Base-by-base conservation (phyloP, 495 filamentous ascomycete genomes). In the Podospora australis region DNA sequence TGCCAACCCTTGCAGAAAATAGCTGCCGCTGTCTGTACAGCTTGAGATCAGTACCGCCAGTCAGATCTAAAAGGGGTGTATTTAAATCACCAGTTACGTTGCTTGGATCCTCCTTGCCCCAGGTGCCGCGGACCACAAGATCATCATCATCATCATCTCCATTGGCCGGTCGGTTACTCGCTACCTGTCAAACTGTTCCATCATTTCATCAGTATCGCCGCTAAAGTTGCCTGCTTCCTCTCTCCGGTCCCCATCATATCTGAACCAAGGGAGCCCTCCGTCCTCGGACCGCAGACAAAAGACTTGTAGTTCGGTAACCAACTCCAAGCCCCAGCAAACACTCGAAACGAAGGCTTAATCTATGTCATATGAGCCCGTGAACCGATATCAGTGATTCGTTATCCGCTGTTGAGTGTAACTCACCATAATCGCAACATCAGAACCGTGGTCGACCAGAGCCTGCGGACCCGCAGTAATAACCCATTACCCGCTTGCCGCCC, bases 21-120 rank as follows among this genome's bases (percentile, higher is more conserved):
- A 53, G 49, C 53, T 39, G 39, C 54, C 49, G 25, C 40, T 52
- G 53, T 49, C 40, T 53, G 46, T n/a, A 43, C 40, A 43, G 40
- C 44, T 46, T 44, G 45, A 28, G 32, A 36, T 49, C 39, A 23
- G 21, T 24, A 13, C 43, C 34, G 13, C 39, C 48, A 56, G 50
- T 42, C 55, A 44, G 49, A 47, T 39, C 46, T 53, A 44, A 55
- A 57, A 47, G 44, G 49, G 47, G 55, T 58, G 52, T 57, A 50
- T 59, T 59, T 56, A 53, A 54, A 50, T 59, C 58, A 52, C 56
- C 58, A 58, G 58, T 60, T 53, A 56, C 38, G 50, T 53, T 54
- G 49, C 52, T 54, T 50, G 54, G 58, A 55, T 56, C 50, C 50
- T 55, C 46, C 42, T 57, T 36, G 46, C 49, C 39, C 49, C 38